Percentiles rank a stretch among this genome's conserved stretches.
These are phyloP conservation scores for Pontederia crassipes DNA, from an alignment of 176 grass and related monocot species.

Conservation along the genomic window DNA sequence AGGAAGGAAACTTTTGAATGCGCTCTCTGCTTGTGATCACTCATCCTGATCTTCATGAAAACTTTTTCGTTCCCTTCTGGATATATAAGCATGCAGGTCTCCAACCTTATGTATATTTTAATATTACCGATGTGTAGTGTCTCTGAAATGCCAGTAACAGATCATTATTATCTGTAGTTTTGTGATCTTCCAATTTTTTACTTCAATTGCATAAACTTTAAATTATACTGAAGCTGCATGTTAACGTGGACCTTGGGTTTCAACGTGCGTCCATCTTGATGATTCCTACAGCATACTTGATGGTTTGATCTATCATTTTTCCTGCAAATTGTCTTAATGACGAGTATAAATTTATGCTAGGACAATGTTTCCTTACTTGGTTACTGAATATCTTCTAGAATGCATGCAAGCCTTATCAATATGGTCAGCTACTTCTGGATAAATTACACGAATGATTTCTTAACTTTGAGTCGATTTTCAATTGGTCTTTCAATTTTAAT, in stretches of 20 bases:
- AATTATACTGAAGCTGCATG: neutral
- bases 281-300: slow-evolving; percentile 88
- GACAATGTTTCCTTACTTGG: neutral
- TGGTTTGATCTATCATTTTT: slow-evolving; percentile 89
- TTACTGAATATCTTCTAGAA: too few relatives aligned
- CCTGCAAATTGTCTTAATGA: slow-evolving; percentile 70
- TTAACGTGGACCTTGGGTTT: slow-evolving; percentile 78
- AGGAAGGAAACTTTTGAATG: slow-evolving; percentile 90
- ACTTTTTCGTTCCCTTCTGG: neutral
- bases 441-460: too few relatives aligned
- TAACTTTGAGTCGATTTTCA: too few relatives aligned
- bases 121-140: too few relatives aligned
- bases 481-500: too few relatives aligned
- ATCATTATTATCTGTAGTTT: too few relatives aligned
- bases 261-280: slow-evolving; percentile 95
- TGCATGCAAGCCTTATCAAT: too few relatives aligned
- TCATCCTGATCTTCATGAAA: neutral
- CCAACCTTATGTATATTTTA: too few relatives aligned
- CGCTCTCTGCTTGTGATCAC: slow-evolving; percentile 95
- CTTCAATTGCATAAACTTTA: neutral
- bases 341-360: slow-evolving; percentile 82
- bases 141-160: too few relatives aligned
- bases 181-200: neutral
- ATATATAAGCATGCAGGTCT: too few relatives aligned
- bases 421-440: too few relatives aligned